These are phyloP conservation scores for Sambucus nigra DNA, from an alignment of 129 eudicot genomes.

Conservation along the genomic window DNA sequence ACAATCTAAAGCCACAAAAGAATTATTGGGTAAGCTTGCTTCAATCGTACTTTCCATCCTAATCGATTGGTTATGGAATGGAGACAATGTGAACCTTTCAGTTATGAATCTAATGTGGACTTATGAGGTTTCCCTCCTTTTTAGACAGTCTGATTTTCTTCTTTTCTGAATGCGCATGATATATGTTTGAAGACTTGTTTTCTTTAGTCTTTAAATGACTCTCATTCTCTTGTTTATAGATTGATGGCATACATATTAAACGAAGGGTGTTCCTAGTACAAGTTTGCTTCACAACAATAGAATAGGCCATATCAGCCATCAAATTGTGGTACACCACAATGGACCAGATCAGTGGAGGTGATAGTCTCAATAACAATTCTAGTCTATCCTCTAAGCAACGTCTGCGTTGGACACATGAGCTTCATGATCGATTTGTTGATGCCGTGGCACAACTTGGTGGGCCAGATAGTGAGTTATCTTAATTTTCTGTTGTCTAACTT, in stretches of 20 bases:
- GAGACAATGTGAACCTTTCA: too few species aligned
- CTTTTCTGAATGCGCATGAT: not conserved
- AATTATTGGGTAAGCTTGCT: too few species aligned
- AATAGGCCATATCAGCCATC: conserved; percentile 20
- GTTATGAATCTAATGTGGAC: too few species aligned
- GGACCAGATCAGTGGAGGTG: conserved; percentile 27
- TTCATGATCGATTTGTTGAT: conserved; percentile 85
- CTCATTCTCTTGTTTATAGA: conserved; percentile 3
- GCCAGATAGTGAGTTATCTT: conserved; percentile 66
- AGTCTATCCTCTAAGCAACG: conserved; percentile 72
- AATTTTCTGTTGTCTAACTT: conserved; percentile 9
- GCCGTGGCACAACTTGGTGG: conserved; percentile 90
- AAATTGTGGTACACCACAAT: conserved; percentile 25
- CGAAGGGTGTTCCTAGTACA: conserved; percentile 19
- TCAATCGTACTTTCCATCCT: too few species aligned
- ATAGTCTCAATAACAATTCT: conserved; percentile 36
- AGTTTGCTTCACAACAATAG: conserved; percentile 16
- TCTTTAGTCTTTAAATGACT: not conserved
- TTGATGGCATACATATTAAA: conserved; percentile 19
- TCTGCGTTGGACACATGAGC: conserved; percentile 81
- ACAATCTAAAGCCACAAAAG: too few species aligned
- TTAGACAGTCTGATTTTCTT: not conserved
- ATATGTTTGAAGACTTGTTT: not conserved
- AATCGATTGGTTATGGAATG: too few species aligned
- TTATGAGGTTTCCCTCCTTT: too few species aligned